Evolutionary conservation across 495 filamentous ascomycete genomes (phyloP).

Genomic region (Penicillium paradoxum): DNA sequence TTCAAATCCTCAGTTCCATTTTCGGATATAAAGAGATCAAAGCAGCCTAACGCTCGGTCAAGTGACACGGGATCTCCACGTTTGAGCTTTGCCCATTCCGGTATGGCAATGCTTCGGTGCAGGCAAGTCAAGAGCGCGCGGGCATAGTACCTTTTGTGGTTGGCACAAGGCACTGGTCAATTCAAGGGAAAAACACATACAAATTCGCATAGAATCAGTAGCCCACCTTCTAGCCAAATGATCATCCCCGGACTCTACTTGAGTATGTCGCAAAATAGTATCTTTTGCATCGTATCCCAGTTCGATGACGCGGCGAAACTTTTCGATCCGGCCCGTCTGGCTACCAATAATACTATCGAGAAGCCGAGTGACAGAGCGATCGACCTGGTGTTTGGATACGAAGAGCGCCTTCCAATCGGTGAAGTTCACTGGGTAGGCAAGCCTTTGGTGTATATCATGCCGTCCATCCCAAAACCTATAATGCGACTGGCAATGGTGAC

Average conservation of each 20-base stretch:
- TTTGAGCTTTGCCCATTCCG: slow-evolving; percentile 62
- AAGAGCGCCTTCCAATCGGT: slow-evolving; percentile 77
- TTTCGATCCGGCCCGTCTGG: slow-evolving; percentile 62
- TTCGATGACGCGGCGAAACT: slow-evolving; percentile 61
- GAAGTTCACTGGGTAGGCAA: slow-evolving; percentile 46
- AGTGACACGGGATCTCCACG: slow-evolving; percentile 52
- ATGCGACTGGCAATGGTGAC: slow-evolving; percentile 58
- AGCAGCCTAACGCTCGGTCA: slow-evolving; percentile 71
- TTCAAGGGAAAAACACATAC: slow-evolving; percentile 8
- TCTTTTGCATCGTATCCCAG: slow-evolving; percentile 89
- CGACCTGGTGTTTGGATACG: slow-evolving; percentile 49
- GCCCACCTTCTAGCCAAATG: slow-evolving; percentile 72
- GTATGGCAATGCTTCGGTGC: slow-evolving; percentile 73
- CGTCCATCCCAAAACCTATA: slow-evolving; percentile 69
- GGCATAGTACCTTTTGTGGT: slow-evolving; percentile 61
- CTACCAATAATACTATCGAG: slow-evolving; percentile 67
- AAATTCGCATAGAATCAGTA: slow-evolving; percentile 10
- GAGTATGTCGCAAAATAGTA: slow-evolving; percentile 62
- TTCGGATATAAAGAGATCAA: slow-evolving; percentile 81
- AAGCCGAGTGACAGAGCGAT: slow-evolving; percentile 49
- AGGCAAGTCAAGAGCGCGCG: slow-evolving; percentile 67
- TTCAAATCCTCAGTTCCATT: slow-evolving; percentile 65
- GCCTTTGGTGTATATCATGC: slow-evolving; percentile 59
- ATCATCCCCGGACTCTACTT: slow-evolving; percentile 61
- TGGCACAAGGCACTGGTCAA: slow-evolving; percentile 5